phyloP scores from a whole-genome alignment of 352 stramenopile species.

The Globisporangium echinulatum region DNA sequence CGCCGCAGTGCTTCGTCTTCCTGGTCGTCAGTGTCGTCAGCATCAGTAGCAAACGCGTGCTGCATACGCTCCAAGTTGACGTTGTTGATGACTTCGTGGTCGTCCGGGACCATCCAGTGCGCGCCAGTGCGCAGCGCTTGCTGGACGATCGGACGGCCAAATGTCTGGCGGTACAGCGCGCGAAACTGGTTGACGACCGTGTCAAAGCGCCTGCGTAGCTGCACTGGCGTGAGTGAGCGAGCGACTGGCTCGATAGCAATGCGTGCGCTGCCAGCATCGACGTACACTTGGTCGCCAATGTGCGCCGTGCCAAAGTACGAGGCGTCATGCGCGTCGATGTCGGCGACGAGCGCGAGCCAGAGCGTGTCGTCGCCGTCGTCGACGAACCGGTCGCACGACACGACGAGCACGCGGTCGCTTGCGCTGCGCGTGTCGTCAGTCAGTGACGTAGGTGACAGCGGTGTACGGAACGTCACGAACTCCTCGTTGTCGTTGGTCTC shows the following conservation, averaged over 20 bases:
- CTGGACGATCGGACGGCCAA: constrained; percentile 37
- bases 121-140: constrained; percentile 51
- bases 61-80: constrained; percentile 43
- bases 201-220: constrained; percentile 17
- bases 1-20: constrained; percentile 18
- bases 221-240: background rate
- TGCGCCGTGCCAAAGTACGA: constrained; percentile 52
- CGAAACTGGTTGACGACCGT: constrained; percentile 37
- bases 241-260: constrained; percentile 22
- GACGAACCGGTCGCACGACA: constrained; percentile 58
- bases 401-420: constrained; percentile 24
- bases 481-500: constrained; percentile 5
- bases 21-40: background rate
- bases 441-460: background rate
- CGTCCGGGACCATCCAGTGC: constrained; percentile 76
- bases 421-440: background rate
- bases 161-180: constrained; percentile 47
- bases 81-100: constrained; percentile 79
- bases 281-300: constrained; percentile 54
- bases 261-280: constrained; percentile 28
- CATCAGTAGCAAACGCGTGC: constrained; percentile 15
- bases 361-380: constrained; percentile 48
- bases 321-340: constrained; percentile 23
- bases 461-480: constrained; percentile 31
- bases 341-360: constrained; percentile 27